phyloP scores from a whole-genome alignment of 2,329 filamentous ascomycete species.

The Claviceps spartinae region DNA sequence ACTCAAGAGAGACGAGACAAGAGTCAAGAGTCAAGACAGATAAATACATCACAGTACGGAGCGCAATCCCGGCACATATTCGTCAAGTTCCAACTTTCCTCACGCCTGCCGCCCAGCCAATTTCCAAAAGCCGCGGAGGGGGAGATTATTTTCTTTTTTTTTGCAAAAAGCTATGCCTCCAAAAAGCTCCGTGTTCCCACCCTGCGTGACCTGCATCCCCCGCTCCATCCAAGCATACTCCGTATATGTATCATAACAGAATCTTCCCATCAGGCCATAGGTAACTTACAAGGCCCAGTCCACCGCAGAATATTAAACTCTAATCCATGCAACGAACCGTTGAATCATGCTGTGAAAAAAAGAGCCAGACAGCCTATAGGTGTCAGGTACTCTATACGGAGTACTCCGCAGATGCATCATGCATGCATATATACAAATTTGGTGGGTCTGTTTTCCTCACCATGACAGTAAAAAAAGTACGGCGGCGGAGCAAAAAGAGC shows the following conservation, averaged over 20 bases:
- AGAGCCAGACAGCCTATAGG: no score
- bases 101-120: no score
- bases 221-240: background rate
- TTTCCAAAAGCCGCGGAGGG: background rate
- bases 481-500: background rate
- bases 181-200: background rate
- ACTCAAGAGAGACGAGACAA: no score
- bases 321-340: background rate
- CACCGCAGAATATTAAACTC: background rate
- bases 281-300: background rate
- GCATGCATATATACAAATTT: background rate
- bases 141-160: background rate
- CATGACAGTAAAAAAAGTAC: background rate
- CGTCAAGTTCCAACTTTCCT: no score
- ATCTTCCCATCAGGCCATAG: background rate
- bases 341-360: background rate
- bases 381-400: background rate
- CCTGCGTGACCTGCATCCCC: background rate
- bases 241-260: background rate
- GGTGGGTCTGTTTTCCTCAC: background rate
- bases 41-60: no score
- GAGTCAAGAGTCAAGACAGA: no score
- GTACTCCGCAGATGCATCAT: background rate
- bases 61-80: no score
- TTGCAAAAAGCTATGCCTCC: background rate